phyloP scores from a whole-genome alignment of 2,329 filamentous ascomycete species.

The Claviceps sorghi region DNA sequence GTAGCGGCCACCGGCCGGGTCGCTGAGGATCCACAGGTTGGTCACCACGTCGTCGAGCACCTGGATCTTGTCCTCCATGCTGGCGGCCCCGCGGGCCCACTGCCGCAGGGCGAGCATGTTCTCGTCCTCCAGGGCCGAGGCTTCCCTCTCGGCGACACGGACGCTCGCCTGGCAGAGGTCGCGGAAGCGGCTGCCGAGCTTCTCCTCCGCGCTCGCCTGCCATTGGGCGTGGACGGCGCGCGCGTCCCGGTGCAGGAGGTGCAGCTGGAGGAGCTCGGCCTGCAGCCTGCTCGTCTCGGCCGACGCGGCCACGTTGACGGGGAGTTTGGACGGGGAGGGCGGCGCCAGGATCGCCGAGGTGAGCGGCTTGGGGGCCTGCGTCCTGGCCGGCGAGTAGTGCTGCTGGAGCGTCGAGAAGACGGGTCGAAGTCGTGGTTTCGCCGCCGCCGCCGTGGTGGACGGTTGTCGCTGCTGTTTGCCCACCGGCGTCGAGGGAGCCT shows the following conservation, averaged over 20 bases:
- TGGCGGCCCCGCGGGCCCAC: conserved; percentile 27
- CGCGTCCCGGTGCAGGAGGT: conserved; percentile 45
- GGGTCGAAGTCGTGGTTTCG: conserved; percentile 27
- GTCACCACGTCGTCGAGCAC: conserved; percentile 40
- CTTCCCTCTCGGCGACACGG: conserved; percentile 23
- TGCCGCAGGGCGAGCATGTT: conserved; percentile 37
- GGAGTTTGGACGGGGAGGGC: conserved; percentile 45
- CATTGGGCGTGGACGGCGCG: conserved; percentile 31
- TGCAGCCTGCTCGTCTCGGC: conserved; percentile 45
- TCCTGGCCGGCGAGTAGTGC: conserved; percentile 52
- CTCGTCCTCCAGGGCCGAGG: conserved; percentile 29
- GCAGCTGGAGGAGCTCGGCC: conserved; percentile 50
- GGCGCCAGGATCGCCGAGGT: conserved; percentile 42
- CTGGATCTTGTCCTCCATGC: conserved; percentile 42
- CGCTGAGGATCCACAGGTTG: conserved; percentile 43
- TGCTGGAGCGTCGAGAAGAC: conserved; percentile 50
- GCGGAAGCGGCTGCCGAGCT: conserved; percentile 32
- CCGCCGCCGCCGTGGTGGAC: conserved; percentile 10
- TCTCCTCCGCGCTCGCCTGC: conserved; percentile 38
- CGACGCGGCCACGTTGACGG: conserved; percentile 43
- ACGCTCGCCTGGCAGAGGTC: conserved; percentile 20
- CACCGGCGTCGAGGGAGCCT: conserved; percentile 6
- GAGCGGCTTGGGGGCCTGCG: conserved; percentile 45
- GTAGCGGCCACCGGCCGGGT: conserved; percentile 42
- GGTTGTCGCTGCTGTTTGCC: background rate